Evolutionary conservation across 108 stramenopile genomes (phyloP).

Genomic region (Poteriospumella lacustris): DNA sequence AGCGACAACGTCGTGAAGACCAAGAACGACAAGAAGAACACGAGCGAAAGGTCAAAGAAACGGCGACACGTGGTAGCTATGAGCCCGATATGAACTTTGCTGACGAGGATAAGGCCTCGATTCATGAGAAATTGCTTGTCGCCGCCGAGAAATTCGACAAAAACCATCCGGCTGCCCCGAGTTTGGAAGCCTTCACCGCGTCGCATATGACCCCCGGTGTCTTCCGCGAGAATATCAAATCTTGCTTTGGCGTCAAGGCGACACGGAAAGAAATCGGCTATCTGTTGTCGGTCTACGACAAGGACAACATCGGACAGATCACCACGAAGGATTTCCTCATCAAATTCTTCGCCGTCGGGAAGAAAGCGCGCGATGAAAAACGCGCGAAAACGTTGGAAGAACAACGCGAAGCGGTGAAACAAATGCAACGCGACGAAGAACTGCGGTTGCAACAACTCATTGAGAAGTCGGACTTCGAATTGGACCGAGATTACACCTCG

Average conservation of each 20-base stretch:
- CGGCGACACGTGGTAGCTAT: not conserved
- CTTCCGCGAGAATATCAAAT: slow-evolving; percentile 26
- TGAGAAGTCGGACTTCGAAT: not conserved
- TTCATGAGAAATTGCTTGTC: not conserved
- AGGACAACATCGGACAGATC: slow-evolving; percentile 10
- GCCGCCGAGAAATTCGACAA: slow-evolving; percentile 14
- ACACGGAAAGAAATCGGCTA: slow-evolving; percentile 15
- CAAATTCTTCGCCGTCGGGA: slow-evolving; percentile 3
- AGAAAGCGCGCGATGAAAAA: not conserved
- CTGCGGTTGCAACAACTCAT: not conserved
- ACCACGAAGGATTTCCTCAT: not conserved
- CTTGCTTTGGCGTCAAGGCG: not conserved
- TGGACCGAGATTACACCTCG: slow-evolving; percentile 5
- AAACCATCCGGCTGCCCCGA: slow-evolving; percentile 17
- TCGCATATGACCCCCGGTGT: slow-evolving; percentile 1
- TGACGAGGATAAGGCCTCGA: not conserved
- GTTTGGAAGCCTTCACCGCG: not conserved
- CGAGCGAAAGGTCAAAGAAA: not conserved
- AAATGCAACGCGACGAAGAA: not conserved
- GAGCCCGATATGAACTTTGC: not conserved
- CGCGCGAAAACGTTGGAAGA: not conserved
- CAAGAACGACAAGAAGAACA: not conserved
- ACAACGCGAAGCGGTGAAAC: not conserved
- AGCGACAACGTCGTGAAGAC: slow-evolving; percentile 16
- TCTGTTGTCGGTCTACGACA: not conserved